These are phyloP conservation scores for Acanthamoeba royreba DNA, from an alignment of 208 protist genomes.

Conservation along the genomic window DNA sequence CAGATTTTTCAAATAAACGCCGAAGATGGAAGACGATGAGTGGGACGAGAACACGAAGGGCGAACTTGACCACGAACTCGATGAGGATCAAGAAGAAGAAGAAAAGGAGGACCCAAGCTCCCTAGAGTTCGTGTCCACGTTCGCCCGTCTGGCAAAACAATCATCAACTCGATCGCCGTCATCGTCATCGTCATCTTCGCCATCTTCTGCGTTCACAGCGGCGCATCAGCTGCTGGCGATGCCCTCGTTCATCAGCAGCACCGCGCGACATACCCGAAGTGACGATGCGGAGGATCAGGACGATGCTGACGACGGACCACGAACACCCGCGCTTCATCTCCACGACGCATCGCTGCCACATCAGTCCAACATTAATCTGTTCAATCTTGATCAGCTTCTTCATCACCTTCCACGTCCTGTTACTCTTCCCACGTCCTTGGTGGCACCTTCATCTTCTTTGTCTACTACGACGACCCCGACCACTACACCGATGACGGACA, in stretches of 20 bases:
- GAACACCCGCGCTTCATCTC: too few relatives aligned
- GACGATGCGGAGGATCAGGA: neutral
- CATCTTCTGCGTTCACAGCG: neutral
- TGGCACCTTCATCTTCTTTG: neutral
- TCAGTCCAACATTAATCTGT: slow-evolving; percentile 1
- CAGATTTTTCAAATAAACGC: too few relatives aligned
- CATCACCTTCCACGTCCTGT: neutral
- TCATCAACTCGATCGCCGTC: neutral
- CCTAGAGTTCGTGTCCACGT: neutral
- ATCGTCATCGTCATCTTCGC: neutral
- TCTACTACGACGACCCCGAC: neutral
- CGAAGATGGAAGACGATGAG: too few relatives aligned
- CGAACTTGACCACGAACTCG: neutral
- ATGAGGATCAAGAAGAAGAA: neutral
- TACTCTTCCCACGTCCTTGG: too few relatives aligned
- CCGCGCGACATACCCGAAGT: neutral
- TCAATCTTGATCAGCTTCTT: neutral
- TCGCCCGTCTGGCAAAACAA: neutral
- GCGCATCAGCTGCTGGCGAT: neutral
- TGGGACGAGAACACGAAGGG: neutral
- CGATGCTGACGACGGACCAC: neutral
- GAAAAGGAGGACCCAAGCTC: neutral
- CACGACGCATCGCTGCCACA: neutral
- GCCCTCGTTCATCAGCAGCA: neutral
- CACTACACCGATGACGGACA: neutral